Evolutionary conservation across 805 yeast genomes (phyloP).

Genomic region (Komagataella pseudopastoris): DNA sequence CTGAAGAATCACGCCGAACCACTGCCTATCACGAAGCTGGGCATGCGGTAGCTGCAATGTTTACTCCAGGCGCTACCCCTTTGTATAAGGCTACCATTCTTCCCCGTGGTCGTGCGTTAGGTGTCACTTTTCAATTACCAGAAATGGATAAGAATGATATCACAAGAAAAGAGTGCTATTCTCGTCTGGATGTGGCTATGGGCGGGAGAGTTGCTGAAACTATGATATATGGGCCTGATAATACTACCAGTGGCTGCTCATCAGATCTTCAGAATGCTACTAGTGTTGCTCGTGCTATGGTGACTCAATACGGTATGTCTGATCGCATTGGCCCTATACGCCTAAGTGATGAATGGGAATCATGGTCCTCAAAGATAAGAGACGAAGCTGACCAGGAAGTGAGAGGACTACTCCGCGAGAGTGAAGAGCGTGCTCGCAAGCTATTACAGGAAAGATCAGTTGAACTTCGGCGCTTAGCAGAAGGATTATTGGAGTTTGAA

Average conservation of each 20-base stretch:
- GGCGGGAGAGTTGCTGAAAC: slow-evolving; percentile 99
- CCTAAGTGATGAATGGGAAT: slow-evolving; percentile 82
- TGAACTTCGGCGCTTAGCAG: slow-evolving; percentile 81
- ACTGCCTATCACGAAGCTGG: slow-evolving; percentile 99
- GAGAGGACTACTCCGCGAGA: slow-evolving; percentile 52
- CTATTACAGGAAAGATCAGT: slow-evolving; percentile 44
- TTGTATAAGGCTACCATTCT: slow-evolving; percentile 92
- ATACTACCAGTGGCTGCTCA: slow-evolving; percentile 92
- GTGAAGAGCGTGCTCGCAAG: slow-evolving; percentile 70
- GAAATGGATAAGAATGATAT: slow-evolving; percentile 96
- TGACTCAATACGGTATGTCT: slow-evolving; percentile 93
- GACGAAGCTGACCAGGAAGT: slow-evolving; percentile 92
- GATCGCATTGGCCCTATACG: slow-evolving; percentile 86
- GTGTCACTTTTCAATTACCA: slow-evolving; percentile 94
- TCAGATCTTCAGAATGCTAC: slow-evolving; percentile 88
- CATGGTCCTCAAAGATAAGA: slow-evolving; percentile 83
- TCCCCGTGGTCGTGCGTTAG: slow-evolving; percentile 94
- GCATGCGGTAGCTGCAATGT: slow-evolving; percentile 96
- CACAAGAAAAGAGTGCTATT: slow-evolving; percentile 79
- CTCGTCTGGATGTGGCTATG: slow-evolving; percentile 94
- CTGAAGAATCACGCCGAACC: slow-evolving; percentile 85
- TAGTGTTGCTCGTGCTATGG: slow-evolving; percentile 90
- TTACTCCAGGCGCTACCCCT: slow-evolving; percentile 87
- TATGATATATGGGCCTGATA: slow-evolving; percentile 76
- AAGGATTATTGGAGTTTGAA: slow-evolving; percentile 89